Base-by-base conservation (phyloP, 129 eudicot species). In the Flaveria sonorensis region DNA sequence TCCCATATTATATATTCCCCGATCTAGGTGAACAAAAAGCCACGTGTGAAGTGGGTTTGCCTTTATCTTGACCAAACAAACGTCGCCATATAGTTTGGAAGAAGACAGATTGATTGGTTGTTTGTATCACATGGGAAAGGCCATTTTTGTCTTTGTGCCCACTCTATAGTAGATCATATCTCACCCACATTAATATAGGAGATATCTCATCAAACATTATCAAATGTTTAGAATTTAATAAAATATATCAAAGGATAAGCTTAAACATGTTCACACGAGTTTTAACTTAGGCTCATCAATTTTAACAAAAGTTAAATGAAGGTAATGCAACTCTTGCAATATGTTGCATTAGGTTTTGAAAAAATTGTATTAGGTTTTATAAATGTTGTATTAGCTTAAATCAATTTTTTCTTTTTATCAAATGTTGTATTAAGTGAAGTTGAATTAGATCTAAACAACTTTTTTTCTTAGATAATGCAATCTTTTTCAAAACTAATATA, bases 101-200 rank as follows among this genome's bases (percentile, higher is more conserved):
- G 32, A 72, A 52, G 42, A 72, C 76, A 60, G 28, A 50, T 73
- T 74, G 47, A 50, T 73, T 74, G 50, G 50, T n/a, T 72, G 50
- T 53, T 72, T 72, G 70, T 42, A 21, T 74, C 78, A 74, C 78
- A 74, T 74, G 78, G 76, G 78, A 74, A 74, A 59, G 46, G 4
- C 59, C 45, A 74, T 60, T 43, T 74, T 60, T 74, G 78, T 74
- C 78, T 52, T 72, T 43, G 56, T 39, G 53, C 62, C 64, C 70
- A 21, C 64, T 23, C 55, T 21, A 45, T 10, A 74, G 45, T 53
- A 61, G 26, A 73, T 73, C 70, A 60, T 45, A 70, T 50, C 75
- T 26, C 12, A 71, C 75, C 62, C 61, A 50, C 36, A 74, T 42
- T 24, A n/a, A n/a, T n/a, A 42, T 40, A 56, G 20, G 15, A 57